Evolutionary conservation across 352 stramenopile genomes (phyloP).

Genomic region (Blastocystis sp.): DNA sequence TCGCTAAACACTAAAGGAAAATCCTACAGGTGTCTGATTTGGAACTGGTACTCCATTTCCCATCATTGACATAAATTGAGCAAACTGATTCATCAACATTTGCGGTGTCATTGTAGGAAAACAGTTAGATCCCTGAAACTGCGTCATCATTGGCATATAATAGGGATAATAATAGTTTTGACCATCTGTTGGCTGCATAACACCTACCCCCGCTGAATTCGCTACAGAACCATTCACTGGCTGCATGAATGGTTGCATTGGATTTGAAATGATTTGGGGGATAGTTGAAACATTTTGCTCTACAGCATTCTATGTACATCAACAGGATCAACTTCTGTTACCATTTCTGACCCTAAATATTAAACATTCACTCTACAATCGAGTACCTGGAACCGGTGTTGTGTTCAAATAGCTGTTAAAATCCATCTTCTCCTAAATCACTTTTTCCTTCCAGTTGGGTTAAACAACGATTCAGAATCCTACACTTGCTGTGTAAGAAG

Average conservation of each 20-base stretch:
- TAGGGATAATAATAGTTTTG: conserved; percentile 39
- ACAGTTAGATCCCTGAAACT: no score
- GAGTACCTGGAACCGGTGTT: background rate
- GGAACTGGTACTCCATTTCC: background rate
- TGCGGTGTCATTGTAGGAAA: background rate
- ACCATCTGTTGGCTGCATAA: background rate
- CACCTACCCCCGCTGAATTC: background rate
- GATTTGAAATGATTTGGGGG: background rate
- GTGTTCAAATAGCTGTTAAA: conserved; percentile 65
- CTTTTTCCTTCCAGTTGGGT: no score
- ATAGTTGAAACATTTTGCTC: background rate
- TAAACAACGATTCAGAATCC: no score
- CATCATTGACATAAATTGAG: conserved; percentile 57
- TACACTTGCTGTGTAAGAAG: no score
- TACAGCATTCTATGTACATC: background rate
- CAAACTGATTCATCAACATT: conserved; percentile 38
- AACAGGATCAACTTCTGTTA: background rate
- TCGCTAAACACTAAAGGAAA: background rate
- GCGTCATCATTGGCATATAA: background rate
- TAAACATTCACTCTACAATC: background rate
- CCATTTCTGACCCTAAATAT: background rate
- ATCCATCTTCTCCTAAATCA: background rate
- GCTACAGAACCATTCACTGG: background rate
- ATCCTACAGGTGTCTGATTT: background rate
- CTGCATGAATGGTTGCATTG: background rate